Conservation (phyloP, 2,329 filamentous ascomycete species). For the Cylindrodendrum hubeiense region DNA sequence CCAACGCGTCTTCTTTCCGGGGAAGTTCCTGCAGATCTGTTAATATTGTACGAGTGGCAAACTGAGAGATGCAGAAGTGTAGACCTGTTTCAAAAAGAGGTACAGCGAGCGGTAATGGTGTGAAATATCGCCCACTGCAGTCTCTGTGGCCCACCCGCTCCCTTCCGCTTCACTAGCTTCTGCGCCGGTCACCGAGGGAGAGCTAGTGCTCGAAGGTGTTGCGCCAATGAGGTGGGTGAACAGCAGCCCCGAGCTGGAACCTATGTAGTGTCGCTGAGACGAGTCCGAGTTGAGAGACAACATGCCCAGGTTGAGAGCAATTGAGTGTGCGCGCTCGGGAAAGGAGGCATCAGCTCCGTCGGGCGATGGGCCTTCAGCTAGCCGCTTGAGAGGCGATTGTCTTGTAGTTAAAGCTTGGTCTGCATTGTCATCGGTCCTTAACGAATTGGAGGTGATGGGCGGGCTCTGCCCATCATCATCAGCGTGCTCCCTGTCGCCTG, state of each 20-base stretch:
- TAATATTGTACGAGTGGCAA: neutral
- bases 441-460: neutral
- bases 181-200: slow-evolving; percentile 14
- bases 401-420: slow-evolving; percentile 31
- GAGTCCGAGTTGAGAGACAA: slow-evolving; percentile 53
- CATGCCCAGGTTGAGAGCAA: slow-evolving; percentile 52
- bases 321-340: slow-evolving; percentile 38
- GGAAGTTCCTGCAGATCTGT: slow-evolving; percentile 33
- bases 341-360: slow-evolving; percentile 28
- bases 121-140: neutral
- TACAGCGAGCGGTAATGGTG: slow-evolving; percentile 26
- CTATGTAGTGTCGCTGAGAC: slow-evolving; percentile 52
- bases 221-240: slow-evolving; percentile 47
- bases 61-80: too few relatives aligned
- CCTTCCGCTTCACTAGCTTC: slow-evolving; percentile 2
- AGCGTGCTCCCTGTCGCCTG: neutral
- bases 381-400: slow-evolving; percentile 26
- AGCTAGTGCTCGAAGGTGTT: slow-evolving; percentile 26
- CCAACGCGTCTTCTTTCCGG: slow-evolving; percentile 33
- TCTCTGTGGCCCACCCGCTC: slow-evolving; percentile 5
- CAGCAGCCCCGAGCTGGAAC: slow-evolving; percentile 52
- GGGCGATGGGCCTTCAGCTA: slow-evolving; percentile 32
- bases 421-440: neutral
- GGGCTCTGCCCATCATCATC: neutral
- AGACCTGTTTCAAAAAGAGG: slow-evolving; percentile 14